Base-by-base conservation (phyloP, 108 stramenopile species). In the Pseudonitzschia pungens region DNA sequence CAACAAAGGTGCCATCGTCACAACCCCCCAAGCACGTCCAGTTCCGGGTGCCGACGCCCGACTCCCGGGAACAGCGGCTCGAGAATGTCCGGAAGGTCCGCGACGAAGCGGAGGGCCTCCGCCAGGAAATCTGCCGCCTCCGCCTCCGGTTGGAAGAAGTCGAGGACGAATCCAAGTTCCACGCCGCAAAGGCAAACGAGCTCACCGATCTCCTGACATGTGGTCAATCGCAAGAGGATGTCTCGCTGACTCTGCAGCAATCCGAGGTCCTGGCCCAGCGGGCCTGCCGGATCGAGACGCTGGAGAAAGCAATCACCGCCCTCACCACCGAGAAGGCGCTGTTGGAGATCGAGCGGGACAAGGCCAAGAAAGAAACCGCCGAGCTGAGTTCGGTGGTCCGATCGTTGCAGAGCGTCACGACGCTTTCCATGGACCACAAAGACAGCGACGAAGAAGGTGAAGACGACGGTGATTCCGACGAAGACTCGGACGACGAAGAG, bases 181-280 rank as follows among this genome's bases (percentile, higher is more conserved):
- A 59, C 45, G 67, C 75, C 15, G 59, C 75, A 33, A 76, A 76
- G 75, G 75, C 75, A 12, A 69, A 69, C 48, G 75, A 76, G 57
- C 59, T 69, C 12, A 42, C 53, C n/a, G 44, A 48, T 0, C 44
- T 69, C 1, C 21, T 68, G 20, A 44, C 33, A 21, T 1, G 41
- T 14, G 33, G 52, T n/a, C 65, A 60, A 51, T 14, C 36, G 57
- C 28, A 36, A 60, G 54, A n/a, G 20, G 44, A 43, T 11, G 2
- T 12, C 5, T 24, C 54, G 54, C 21, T 26, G 54, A 2, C 10
- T 2, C 54, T 55, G 20, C 26, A 65, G 29, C 29, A 48, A 74
- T 44, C 67, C 66, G 56, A 55, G 20, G 75, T 24, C 4, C 20
- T 69, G 45, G 75, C 68, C 14, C 20, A 50, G 44, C 59, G 68